phyloP scores from a whole-genome alignment of 352 stramenopile species.

The Pythium monospermum region DNA sequence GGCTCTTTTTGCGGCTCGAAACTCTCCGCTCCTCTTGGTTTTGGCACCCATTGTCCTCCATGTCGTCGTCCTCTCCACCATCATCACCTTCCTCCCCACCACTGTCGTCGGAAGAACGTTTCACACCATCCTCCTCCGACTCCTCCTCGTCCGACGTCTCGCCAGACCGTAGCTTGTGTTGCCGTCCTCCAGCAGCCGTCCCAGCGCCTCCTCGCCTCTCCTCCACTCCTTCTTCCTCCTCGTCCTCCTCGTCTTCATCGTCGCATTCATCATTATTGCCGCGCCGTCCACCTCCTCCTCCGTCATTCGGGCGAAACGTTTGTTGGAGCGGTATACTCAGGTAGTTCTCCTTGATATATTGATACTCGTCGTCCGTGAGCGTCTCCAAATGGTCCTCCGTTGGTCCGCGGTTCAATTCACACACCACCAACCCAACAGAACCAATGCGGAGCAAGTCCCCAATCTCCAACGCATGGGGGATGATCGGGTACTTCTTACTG shows the following conservation, averaged over 20 bases:
- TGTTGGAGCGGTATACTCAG: slow-evolving; percentile 77
- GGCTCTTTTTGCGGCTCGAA: slow-evolving; percentile 15
- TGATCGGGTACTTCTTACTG: slow-evolving; percentile 82
- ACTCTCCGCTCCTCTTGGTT: not conserved
- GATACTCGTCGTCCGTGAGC: slow-evolving; percentile 81
- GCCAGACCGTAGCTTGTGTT: slow-evolving; percentile 28
- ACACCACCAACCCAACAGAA: slow-evolving; percentile 90
- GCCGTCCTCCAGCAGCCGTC: too few relatives aligned
- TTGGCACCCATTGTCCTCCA: not conserved
- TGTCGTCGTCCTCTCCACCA: slow-evolving; percentile 1
- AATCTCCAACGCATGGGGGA: slow-evolving; percentile 65
- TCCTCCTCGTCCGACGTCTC: slow-evolving; percentile 78
- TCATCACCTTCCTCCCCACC: slow-evolving; percentile 16
- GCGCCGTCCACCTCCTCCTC: slow-evolving; percentile 17
- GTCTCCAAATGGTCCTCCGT: slow-evolving; percentile 64
- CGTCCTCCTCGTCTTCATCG: slow-evolving; percentile 29
- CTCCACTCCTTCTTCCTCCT: slow-evolving; percentile 15
- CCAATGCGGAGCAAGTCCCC: slow-evolving; percentile 86
- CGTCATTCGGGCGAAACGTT: slow-evolving; percentile 67
- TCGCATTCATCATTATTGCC: slow-evolving; percentile 30
- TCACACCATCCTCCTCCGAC: slow-evolving; percentile 62
- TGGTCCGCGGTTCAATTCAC: slow-evolving; percentile 78
- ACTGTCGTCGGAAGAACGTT: slow-evolving; percentile 16
- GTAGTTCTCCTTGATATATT: slow-evolving; percentile 87
- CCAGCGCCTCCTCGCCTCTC: too few relatives aligned